A percentile compares a stretch with the other conserved stretches of the same genome.
These are phyloP conservation scores for Cutaneotrichosporon mucoides DNA, from an alignment of 1,284 basidiomycete species.

Conservation along the genomic window DNA sequence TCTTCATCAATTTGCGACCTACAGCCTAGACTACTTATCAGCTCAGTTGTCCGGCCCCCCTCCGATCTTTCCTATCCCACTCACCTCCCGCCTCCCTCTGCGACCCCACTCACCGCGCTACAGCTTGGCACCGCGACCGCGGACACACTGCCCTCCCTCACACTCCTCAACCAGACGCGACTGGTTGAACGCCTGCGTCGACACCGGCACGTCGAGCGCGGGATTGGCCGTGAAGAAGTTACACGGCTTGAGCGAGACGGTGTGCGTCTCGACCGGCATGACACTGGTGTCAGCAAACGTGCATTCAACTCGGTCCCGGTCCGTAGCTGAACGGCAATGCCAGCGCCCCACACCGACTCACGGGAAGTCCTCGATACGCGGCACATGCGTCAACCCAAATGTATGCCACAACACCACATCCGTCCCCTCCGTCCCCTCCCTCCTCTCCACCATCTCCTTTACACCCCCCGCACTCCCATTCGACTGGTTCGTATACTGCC, in stretches of 20 bases:
- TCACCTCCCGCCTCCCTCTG: no score
- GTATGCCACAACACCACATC: slow-evolving; percentile 5
- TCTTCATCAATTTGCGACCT: no score
- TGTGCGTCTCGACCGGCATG: slow-evolving; percentile 5
- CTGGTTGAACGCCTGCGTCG: slow-evolving; percentile 40
- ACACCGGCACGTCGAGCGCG: slow-evolving; percentile 66
- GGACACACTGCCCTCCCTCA: neutral
- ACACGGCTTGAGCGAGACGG: neutral
- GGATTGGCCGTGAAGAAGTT: slow-evolving; percentile 77
- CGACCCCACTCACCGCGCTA: no score
- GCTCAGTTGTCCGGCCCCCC: no score
- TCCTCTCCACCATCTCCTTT: neutral
- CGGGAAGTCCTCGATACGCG: slow-evolving; percentile 1
- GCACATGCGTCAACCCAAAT: slow-evolving; percentile 1
- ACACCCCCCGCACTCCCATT: neutral
- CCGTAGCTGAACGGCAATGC: no score
- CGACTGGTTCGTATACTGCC: slow-evolving; percentile 6
- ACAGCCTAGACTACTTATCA: no score
- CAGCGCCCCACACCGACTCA: no score
- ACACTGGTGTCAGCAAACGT: neutral
- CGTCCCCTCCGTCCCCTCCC: neutral
- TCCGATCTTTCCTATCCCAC: no score
- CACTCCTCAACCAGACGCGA: slow-evolving; percentile 4
- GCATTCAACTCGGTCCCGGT: no score
- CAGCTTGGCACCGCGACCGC: no score